A percentile compares a stretch with the other conserved stretches of the same genome.
These are phyloP conservation scores for Aspergillus intermedius DNA, from an alignment of 2,329 filamentous ascomycete species.

Conservation along the genomic window DNA sequence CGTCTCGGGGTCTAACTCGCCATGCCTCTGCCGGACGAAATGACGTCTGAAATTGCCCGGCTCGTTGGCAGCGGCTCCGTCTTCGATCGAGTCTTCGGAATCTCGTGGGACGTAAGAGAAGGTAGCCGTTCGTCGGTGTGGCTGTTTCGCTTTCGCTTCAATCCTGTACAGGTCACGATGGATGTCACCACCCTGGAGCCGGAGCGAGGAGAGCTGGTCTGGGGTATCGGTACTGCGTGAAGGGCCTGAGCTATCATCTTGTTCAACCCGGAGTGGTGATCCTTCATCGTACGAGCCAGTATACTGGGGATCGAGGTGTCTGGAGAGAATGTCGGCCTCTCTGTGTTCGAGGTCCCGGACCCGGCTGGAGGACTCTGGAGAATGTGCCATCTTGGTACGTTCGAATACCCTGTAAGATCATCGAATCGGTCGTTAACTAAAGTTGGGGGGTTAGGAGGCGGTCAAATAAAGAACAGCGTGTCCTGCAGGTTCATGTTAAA, in stretches of 20 bases:
- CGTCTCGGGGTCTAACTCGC: slow-evolving; percentile 7
- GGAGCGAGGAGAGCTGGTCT: slow-evolving; percentile 57
- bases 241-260: not conserved
- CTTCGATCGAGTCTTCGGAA: slow-evolving; percentile 18
- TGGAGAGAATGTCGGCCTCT: slow-evolving; percentile 12
- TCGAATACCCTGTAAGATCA: no score
- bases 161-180: slow-evolving; percentile 73
- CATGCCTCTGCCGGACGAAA: slow-evolving; percentile 38
- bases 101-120: slow-evolving; percentile 51
- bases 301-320: slow-evolving; percentile 17
- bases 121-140: slow-evolving; percentile 56
- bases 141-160: slow-evolving; percentile 46
- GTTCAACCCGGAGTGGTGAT: not conserved
- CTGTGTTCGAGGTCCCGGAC: slow-evolving; percentile 5
- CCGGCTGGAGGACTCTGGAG: slow-evolving; percentile 2
- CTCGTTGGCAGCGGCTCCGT: slow-evolving; percentile 38
- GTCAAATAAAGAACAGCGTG: no score
- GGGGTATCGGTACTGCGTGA: slow-evolving; percentile 5
- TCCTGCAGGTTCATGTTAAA: no score
- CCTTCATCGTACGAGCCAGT: slow-evolving; percentile 14
- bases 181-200: slow-evolving; percentile 68
- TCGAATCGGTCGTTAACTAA: no score
- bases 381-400: not conserved
- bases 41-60: slow-evolving; percentile 52
- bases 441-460: no score